These are phyloP conservation scores for Isochrysis galbana DNA, from an alignment of 78 protist species.

Conservation along the genomic window DNA sequence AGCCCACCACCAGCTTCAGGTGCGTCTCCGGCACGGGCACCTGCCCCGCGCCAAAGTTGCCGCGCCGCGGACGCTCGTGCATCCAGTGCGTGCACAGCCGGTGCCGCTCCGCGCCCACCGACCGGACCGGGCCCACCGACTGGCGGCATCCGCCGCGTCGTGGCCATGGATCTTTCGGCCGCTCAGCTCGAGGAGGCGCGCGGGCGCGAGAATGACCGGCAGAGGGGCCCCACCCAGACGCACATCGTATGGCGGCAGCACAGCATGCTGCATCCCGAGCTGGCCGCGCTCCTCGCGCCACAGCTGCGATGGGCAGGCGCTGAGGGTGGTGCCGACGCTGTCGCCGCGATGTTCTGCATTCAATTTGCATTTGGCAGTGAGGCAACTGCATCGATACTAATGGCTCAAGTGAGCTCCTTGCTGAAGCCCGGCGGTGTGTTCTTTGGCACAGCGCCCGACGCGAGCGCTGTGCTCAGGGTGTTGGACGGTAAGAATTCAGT, in stretches of 20 bases:
- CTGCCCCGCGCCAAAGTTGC: too few species aligned
- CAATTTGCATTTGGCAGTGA: neutral
- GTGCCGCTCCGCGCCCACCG: too few species aligned
- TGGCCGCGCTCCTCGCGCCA: neutral
- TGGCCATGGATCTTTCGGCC: neutral
- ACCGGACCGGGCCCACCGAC: too few species aligned
- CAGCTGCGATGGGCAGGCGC: neutral
- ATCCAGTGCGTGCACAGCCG: too few species aligned
- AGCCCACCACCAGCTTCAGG: too few species aligned
- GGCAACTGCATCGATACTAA: neutral
- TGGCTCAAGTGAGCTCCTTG: neutral
- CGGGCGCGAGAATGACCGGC: neutral
- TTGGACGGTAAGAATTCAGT: too few species aligned
- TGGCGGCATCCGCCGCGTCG: too few species aligned
- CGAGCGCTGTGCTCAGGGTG: too few species aligned
- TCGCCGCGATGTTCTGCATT: neutral
- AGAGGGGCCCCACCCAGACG: neutral
- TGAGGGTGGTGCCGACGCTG: neutral
- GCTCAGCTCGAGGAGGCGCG: slow-evolving; percentile 7
- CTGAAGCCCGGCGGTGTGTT: too few species aligned
- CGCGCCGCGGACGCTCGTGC: too few species aligned
- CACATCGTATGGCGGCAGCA: neutral
- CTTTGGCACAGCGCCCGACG: too few species aligned
- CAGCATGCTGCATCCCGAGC: neutral
- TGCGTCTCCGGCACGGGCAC: too few species aligned